Percentiles rank a stretch among this genome's conserved stretches.
phyloP scores from a whole-genome alignment of 2,329 filamentous ascomycete genomes.

The Fusarium avenaceum region DNA sequence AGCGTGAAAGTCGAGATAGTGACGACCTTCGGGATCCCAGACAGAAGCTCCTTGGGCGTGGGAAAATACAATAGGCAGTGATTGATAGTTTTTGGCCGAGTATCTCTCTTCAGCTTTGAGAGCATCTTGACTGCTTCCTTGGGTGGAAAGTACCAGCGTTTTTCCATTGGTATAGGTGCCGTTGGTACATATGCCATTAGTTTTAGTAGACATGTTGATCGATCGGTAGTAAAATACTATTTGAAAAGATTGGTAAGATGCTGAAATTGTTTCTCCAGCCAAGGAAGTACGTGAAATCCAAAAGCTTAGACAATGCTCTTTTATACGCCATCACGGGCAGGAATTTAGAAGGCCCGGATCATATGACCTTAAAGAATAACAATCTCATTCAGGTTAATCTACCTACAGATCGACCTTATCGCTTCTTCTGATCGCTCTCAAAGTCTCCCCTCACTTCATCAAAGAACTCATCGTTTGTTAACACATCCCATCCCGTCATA shows the following conservation, averaged over 20 bases:
- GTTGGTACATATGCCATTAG: no score
- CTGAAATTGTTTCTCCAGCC: no score
- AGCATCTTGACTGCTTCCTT: background rate
- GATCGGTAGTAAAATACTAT: no score
- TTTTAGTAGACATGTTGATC: background rate
- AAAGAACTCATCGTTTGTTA: slow-evolving; percentile 2
- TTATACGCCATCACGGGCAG: no score
- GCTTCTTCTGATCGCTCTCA: background rate
- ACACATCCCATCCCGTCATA: slow-evolving; percentile 17
- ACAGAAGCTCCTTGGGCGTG: background rate
- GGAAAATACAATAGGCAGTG: slow-evolving; percentile 1
- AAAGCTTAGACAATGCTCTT: no score
- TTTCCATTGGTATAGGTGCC: background rate
- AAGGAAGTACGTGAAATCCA: no score
- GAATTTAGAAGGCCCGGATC: no score
- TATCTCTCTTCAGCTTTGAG: background rate
- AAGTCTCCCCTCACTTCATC: background rate
- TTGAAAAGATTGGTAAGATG: no score
- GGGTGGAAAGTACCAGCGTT: no score
- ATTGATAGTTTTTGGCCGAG: slow-evolving; percentile 7
- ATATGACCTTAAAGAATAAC: no score
- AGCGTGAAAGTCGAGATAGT: slow-evolving; percentile 4
- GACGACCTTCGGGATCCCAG: slow-evolving; percentile 2
- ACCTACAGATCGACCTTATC: background rate
- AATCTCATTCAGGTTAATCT: background rate